Percentiles rank a stretch among this genome's conserved stretches.
Conservation (phyloP, 495 filamentous ascomycete genomes). For the Hypomontagnella monticulosa region DNA sequence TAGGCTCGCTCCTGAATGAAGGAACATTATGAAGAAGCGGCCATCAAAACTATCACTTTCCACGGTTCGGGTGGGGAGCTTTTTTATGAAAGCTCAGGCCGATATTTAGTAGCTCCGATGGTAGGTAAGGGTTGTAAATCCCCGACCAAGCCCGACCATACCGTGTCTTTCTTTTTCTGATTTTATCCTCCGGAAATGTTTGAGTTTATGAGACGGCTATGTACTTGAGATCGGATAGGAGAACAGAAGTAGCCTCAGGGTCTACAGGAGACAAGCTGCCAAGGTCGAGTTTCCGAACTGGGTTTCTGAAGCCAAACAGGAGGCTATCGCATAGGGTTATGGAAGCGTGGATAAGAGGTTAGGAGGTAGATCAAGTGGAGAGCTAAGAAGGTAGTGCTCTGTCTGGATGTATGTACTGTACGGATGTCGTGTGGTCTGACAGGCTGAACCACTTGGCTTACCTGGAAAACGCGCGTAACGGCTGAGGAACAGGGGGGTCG, state of each 20-base stretch:
- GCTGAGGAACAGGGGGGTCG: constrained; percentile 14
- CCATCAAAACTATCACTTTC: constrained; percentile 33
- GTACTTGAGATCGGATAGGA: not conserved
- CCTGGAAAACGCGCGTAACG: constrained; percentile 32
- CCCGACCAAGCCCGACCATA: constrained; percentile 13
- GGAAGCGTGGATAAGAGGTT: not conserved
- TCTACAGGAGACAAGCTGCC: not conserved
- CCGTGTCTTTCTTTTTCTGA: constrained; percentile 11
- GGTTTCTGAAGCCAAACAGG: not conserved
- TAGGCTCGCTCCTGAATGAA: constrained; percentile 59
- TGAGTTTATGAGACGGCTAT: not conserved
- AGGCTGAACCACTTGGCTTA: constrained; percentile 33
- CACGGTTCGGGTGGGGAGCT: constrained; percentile 16
- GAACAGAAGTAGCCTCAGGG: not conserved
- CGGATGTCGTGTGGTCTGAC: constrained; percentile 14
- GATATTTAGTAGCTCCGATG: constrained; percentile 22
- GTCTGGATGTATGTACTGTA: not conserved
- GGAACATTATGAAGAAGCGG: constrained; percentile 51
- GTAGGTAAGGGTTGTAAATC: constrained; percentile 13
- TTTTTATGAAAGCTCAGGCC: constrained; percentile 19
- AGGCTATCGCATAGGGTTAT: not conserved
- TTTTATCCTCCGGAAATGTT: not conserved
- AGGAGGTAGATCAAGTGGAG: constrained; percentile 39
- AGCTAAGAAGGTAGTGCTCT: constrained; percentile 17
- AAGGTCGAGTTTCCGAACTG: not conserved